Percentiles rank a stretch among this genome's conserved stretches.
phyloP scores from a whole-genome alignment of 805 yeast species.

The Metschnikowia borealis region DNA sequence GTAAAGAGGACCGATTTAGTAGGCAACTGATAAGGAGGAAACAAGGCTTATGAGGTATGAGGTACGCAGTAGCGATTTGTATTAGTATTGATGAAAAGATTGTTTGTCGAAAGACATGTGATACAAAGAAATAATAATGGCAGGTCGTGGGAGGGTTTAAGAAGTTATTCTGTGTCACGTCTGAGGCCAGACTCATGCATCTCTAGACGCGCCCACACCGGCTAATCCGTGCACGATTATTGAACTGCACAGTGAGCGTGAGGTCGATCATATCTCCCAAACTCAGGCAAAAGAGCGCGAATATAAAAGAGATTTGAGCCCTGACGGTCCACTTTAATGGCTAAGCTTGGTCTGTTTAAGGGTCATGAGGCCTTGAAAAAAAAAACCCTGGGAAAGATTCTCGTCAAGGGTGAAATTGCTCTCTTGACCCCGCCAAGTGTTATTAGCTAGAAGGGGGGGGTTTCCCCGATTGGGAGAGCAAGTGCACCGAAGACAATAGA shows the following conservation, averaged over 20 bases:
- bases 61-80: background rate
- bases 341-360: background rate
- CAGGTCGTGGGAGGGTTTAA: background rate
- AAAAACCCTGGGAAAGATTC: too few relatives aligned
- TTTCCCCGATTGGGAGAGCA: background rate
- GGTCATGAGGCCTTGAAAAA: background rate
- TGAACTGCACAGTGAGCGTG: background rate
- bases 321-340: background rate
- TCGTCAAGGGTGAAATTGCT: too few relatives aligned
- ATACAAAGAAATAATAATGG: background rate
- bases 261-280: background rate
- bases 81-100: background rate
- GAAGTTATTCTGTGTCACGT: background rate
- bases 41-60: background rate
- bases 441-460: background rate
- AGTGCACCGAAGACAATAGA: background rate
- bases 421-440: too few relatives aligned
- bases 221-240: background rate
- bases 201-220: background rate
- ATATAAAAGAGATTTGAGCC: background rate
- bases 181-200: slow-evolving; percentile 1
- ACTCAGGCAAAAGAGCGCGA: background rate
- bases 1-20: background rate
- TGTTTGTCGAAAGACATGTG: background rate
- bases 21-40: background rate